Base-by-base conservation (phyloP, 129 eudicot genomes). In the Escallonia herrerae region DNA sequence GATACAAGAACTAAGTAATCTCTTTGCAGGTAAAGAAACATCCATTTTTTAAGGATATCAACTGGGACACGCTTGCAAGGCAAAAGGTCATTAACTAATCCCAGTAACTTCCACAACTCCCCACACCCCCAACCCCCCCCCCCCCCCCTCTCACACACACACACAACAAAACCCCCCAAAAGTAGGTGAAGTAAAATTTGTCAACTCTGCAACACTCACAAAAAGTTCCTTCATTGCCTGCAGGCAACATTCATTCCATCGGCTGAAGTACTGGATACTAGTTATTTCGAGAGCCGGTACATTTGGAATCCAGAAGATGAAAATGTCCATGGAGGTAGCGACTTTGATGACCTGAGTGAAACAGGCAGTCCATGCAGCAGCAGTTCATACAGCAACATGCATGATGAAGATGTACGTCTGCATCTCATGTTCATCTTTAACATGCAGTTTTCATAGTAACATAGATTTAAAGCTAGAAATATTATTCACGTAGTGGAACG, bases 201-300 rank as follows among this genome's bases (percentile, higher is more conserved):
- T n/a, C n/a, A 60, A 56, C 43, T 64, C 57, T 52, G 54, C 45
- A 80, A 40, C n/a, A 12, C 47, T 72, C 60, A 68, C 10, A 9
- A 45, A 43, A 50, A 14, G 43, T 54, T 80, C 7, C 60, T 46
- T 72, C 40, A 56, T 14, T 40, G 6, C 5, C 56, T 72, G 64
- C 68, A 94, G 97, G 97, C 99, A 14, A 73, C 90, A 70, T 94
- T 89, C 71, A 82, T 94, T 63, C 99, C 99, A 55, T 65, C 96
- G 42, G 82, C 84, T 15, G 95, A 94, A 58, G 75, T 90, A 63
- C 91, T 74, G 62, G 99, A 94, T 81, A 94, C 99, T 3, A 80
- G 97, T 73, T 94, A 94, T 78, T 94, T 94, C 68, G 86, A 84
- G 96, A 93, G 99, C 68, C 99, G 99, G 51, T 89, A 93, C 67